These are phyloP conservation scores for Malus asiatica DNA, from an alignment of 306 rosid genomes.

Conservation along the genomic window DNA sequence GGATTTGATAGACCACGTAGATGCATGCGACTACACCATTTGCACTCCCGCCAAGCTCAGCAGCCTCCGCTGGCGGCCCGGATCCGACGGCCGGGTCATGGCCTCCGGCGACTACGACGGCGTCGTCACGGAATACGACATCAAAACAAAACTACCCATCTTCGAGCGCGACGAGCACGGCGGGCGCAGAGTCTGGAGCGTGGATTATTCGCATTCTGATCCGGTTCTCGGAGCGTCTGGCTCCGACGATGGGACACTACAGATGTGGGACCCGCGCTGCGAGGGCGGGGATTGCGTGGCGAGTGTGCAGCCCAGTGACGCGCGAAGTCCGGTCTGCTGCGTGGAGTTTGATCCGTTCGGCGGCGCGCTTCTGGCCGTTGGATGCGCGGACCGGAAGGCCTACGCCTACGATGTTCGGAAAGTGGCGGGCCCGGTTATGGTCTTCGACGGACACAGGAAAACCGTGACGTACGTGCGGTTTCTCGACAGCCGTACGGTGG, in stretches of 20 bases:
- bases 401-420: conserved; percentile 43
- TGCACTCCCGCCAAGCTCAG: conserved; percentile 64
- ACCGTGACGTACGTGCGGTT: conserved; percentile 49
- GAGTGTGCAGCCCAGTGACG: conserved; percentile 25
- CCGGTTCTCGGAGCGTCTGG: conserved; percentile 46
- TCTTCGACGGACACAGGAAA: conserved; percentile 39
- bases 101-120: conserved; percentile 65
- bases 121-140: conserved; percentile 53
- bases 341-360: conserved; percentile 45
- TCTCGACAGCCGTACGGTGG: conserved; percentile 24
- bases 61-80: conserved; percentile 55
- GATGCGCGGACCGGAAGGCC: conserved; percentile 52
- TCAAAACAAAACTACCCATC: conserved; percentile 30
- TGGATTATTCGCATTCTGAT: conserved; percentile 41
- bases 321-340: conserved; percentile 37
- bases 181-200: conserved; percentile 61
- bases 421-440: conserved; percentile 34
- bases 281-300: conserved; percentile 33
- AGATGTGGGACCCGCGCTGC: conserved; percentile 57
- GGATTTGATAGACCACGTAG: conserved; percentile 27
- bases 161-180: conserved; percentile 69
- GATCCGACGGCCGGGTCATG: conserved; percentile 25
- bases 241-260: conserved; percentile 64
- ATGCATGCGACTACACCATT: conserved; percentile 35
- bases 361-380: conserved; percentile 34